Conservation (phyloP, 352 stramenopile species). For the Pythium scleroteichum region DNA sequence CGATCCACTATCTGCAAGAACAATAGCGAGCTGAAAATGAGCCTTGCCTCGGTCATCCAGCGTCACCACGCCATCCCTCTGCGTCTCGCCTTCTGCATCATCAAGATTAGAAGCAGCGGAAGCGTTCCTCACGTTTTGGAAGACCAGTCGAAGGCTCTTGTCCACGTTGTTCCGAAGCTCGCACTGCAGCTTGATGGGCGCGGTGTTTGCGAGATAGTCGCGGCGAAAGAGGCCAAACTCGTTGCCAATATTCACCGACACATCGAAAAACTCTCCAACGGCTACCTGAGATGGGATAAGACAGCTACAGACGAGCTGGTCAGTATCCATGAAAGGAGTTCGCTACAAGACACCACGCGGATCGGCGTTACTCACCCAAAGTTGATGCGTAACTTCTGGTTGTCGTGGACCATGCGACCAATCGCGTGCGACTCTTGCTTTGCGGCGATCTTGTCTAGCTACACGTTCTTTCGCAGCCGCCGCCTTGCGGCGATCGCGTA, state of each 20-base stretch:
- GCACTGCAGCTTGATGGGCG: conserved; percentile 54
- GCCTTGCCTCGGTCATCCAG: conserved; percentile 69
- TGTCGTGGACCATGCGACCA: conserved; percentile 74
- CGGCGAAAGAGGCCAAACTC: conserved; percentile 82
- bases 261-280: conserved; percentile 54
- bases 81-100: not conserved
- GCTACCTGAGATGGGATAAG: conserved; percentile 56
- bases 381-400: conserved; percentile 80
- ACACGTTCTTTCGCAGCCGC: conserved; percentile 56
- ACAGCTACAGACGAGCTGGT: conserved; percentile 31
- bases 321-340: too few species aligned
- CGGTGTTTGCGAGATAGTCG: conserved; percentile 41
- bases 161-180: conserved; percentile 41
- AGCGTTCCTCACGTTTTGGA: conserved; percentile 16
- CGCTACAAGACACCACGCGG: not conserved
- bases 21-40: conserved; percentile 47
- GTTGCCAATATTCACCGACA: conserved; percentile 78
- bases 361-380: conserved; percentile 63
- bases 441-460: conserved; percentile 52
- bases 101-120: conserved; percentile 24
- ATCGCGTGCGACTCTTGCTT: conserved; percentile 53
- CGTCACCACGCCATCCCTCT: conserved; percentile 35
- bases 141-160: conserved; percentile 32
- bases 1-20: not conserved
- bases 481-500: conserved; percentile 52